Evolutionary conservation across 257 asterid species (phyloP), one percentile per base, ranked within the genome.

Genomic region (Echites panduratus): DNA sequence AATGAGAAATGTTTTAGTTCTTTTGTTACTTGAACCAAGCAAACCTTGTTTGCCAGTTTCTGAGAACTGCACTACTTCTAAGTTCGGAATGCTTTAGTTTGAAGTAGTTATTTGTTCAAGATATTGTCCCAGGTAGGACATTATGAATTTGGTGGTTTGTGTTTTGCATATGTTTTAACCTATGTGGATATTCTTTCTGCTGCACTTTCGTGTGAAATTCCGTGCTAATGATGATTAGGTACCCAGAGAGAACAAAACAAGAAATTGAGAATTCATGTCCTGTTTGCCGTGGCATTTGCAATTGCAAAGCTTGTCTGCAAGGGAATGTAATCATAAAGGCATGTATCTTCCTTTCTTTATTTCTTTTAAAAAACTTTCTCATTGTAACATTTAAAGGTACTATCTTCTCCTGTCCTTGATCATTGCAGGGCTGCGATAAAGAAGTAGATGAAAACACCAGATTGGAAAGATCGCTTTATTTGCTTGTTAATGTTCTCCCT

Each of bases 221-320:
- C 2, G 26, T 10, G 50, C 17, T 11, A 41, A 64, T 50, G 41
- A 76, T 77, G 69, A 65, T 70, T 79, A 91, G 97, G 96, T 91
- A 91, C 77, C 96, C 95, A 56, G 75, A 75, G 71, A 81, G 83
- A 80, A 86, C 85, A 53, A 80, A 83, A 24, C 72, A 79, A 67
- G 95, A 91, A 57, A 74, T 87, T 53, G 56, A 79, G 81, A 71
- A 72, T 66, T 62, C 79, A 20, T 91, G 97, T 76, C 97, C 97
- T 62, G 85, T 83, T 76, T 91, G 96, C 82, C 49, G 78, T 50
- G 90, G 93, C 52, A 89, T 84, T 73, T 91, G 97, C 85, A 89
- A 89, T 70, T 91, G 97, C 82, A 81, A 41, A 76, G 82, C 83
- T 79, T 91, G 97, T 82, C 96, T 89, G 73, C 84, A 85, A 82